Percentiles rank a stretch among this genome's conserved stretches.
Evolutionary conservation across 2,329 filamentous ascomycete species (phyloP).

Genomic region (Zalaria obscura): DNA sequence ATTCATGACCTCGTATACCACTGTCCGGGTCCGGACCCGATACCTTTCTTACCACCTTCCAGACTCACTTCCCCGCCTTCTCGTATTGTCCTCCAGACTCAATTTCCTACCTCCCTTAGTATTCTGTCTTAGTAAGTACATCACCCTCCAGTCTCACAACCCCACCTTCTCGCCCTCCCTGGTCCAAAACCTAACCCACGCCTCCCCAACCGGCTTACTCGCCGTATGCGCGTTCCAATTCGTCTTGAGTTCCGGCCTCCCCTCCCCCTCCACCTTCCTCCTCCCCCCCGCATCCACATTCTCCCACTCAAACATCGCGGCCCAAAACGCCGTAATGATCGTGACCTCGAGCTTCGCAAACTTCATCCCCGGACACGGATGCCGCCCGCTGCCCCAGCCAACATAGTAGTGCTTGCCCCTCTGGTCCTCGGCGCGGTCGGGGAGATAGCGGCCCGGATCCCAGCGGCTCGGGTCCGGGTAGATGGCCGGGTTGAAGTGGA

Average conservation of each 20-base stretch:
- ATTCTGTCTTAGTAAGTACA: too few relatives aligned
- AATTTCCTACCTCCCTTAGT: too few relatives aligned
- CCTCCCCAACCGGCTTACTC: slow-evolving; percentile 22
- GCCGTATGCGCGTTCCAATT: slow-evolving; percentile 25
- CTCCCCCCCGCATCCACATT: slow-evolving; percentile 7
- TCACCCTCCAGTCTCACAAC: too few relatives aligned
- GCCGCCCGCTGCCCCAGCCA: slow-evolving; percentile 18
- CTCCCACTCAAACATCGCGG: slow-evolving; percentile 35
- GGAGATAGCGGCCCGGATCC: slow-evolving; percentile 36
- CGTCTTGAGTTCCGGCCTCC: slow-evolving; percentile 14
- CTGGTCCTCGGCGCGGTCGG: slow-evolving; percentile 34
- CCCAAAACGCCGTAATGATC: slow-evolving; percentile 34
- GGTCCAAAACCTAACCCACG: slow-evolving; percentile 24
- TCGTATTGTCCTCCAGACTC: too few relatives aligned
- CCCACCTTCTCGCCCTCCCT: not conserved
- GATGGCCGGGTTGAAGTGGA: slow-evolving; percentile 33
- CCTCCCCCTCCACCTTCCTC: slow-evolving; percentile 17
- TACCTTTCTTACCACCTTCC: too few relatives aligned
- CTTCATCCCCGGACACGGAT: slow-evolving; percentile 28
- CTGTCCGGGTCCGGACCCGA: too few relatives aligned
- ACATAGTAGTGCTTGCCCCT: slow-evolving; percentile 16
- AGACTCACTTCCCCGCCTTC: too few relatives aligned
- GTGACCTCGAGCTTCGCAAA: slow-evolving; percentile 42
- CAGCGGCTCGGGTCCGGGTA: slow-evolving; percentile 35
- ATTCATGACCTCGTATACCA: too few relatives aligned